Base-by-base conservation (phyloP, 352 stramenopile genomes). In the Phytophthora nicotianae region DNA sequence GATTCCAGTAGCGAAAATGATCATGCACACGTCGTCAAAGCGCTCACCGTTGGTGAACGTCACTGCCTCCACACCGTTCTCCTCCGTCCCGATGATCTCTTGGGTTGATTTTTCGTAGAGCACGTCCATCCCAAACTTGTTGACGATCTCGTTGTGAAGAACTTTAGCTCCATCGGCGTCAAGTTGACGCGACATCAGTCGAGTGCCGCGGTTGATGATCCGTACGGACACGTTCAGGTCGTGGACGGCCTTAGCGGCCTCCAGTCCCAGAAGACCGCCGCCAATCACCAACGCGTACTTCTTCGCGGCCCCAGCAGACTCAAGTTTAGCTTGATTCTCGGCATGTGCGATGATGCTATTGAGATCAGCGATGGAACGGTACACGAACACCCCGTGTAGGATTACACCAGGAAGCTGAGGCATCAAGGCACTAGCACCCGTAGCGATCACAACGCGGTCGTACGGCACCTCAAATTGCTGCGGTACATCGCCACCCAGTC, bases 121-220 rank as follows among this genome's bases (percentile, higher is more conserved):
- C 27, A 97, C 89, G 45, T 96, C 75, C 47, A 92, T 87, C 16
- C 83, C 80, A 32, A 95, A 84, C 59, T 80, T 75, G 51, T 77
- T 79, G 59, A 96, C 88, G 70, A 98, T 97, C 65, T 95, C 96
- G 24, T 79, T 81, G 47, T 96, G 90, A 13, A 98, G 75, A 40
- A 95, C 82, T 53, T 91, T 88, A 56, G 96, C 88, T 11, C 90
- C 93, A 23, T 89, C 91, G 55, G 96, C 76, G 52, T 98, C 93
- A 24, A 98, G 93, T 74, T 98, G 89, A 35, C 91, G 89, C 8
- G 90, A 97, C 91, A 98, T 98, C 19, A 98, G 75, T 27, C 88
- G 92, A 19, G 74, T 74, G n/a, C 91, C 91, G 70, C 94, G 96
- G 69, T 98, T 93, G 56, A 98, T 88, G 63, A 98, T 96, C 47